Percentiles rank a stretch among this genome's conserved stretches.
Evolutionary conservation across 2,329 filamentous ascomycete genomes (phyloP).

Genomic region (Botrytis galanthina): DNA sequence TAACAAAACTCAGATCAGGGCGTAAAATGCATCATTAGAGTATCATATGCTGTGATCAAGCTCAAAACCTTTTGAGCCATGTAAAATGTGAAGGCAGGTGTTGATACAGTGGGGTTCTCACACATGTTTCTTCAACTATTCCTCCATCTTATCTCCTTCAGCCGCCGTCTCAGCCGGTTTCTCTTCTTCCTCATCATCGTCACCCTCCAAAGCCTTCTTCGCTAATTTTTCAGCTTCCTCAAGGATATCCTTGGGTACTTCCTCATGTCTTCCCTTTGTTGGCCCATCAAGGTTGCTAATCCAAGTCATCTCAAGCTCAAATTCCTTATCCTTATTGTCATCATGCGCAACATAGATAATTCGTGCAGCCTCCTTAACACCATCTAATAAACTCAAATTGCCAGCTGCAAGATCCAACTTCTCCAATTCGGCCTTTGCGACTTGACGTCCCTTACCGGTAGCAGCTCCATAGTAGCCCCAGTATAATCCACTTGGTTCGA

Average conservation of each 20-base stretch:
- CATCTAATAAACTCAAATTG: conserved; percentile 76
- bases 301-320: conserved; percentile 99
- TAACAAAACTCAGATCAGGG: background rate
- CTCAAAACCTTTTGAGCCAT: conserved; percentile 13
- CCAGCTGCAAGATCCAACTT: conserved; percentile 85
- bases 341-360: conserved; percentile 98
- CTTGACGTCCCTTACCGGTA: conserved; percentile 93
- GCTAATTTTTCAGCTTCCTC: conserved; percentile 93
- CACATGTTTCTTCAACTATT: conserved; percentile 51
- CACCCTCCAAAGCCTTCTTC: conserved; percentile 83
- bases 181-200: conserved; percentile 76
- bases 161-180: conserved; percentile 59
- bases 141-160: conserved; percentile 81
- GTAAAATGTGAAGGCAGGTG: conserved; percentile 26
- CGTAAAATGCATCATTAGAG: conserved; percentile 21
- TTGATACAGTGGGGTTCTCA: conserved; percentile 36
- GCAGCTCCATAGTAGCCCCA: conserved; percentile 99
- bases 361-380: conserved; percentile 90
- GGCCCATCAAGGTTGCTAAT: conserved; percentile 81
- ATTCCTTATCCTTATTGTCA: conserved; percentile 99
- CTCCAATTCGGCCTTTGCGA: conserved; percentile 96
- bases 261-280: conserved; percentile 88
- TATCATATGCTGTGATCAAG: conserved; percentile 16
- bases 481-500: conserved; percentile 94
- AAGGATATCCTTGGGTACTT: conserved; percentile 84